phyloP scores from a whole-genome alignment of 306 rosid genomes.

The Quercus rubra region DNA sequence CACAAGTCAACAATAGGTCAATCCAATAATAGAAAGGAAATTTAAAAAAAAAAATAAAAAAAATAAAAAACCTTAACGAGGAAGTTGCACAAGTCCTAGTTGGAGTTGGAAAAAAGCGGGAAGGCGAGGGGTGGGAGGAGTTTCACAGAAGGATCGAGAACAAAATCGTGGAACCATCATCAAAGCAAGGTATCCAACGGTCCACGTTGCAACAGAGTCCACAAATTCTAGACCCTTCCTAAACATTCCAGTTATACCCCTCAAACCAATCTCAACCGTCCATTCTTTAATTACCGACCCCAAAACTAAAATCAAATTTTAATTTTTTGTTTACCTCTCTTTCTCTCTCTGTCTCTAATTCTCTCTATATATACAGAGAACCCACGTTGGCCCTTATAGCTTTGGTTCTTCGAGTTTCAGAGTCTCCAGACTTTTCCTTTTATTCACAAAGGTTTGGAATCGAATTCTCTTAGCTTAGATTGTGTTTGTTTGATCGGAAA shows the following conservation, averaged over 20 bases:
- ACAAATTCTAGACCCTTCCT: conserved; percentile 42
- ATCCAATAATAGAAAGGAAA: too few relatives aligned
- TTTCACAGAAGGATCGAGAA: conserved; percentile 34
- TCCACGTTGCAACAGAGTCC: neutral
- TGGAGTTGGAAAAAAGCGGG: neutral
- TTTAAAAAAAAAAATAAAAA: too few relatives aligned
- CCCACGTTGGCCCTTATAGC: rapidly evolving
- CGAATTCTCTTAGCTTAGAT: neutral
- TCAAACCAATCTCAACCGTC: conserved; percentile 25
- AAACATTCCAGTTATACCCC: too few relatives aligned
- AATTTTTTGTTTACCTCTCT: neutral
- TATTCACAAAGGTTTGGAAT: neutral
- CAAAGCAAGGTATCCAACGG: conserved; percentile 18
- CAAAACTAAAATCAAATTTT: too few relatives aligned
- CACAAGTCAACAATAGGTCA: too few relatives aligned
- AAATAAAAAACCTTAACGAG: too few relatives aligned
- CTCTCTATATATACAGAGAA: neutral
- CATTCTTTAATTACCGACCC: neutral
- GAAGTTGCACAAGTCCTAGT: too few relatives aligned
- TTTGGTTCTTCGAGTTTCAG: too few relatives aligned
- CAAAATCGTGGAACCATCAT: neutral
- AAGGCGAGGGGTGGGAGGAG: neutral
- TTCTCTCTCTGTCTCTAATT: neutral
- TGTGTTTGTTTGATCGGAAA: conserved; percentile 5
- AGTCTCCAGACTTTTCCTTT: conserved; percentile 7